These are phyloP conservation scores for Fragilaria radians DNA, from an alignment of 108 stramenopile species.

Conservation along the genomic window DNA sequence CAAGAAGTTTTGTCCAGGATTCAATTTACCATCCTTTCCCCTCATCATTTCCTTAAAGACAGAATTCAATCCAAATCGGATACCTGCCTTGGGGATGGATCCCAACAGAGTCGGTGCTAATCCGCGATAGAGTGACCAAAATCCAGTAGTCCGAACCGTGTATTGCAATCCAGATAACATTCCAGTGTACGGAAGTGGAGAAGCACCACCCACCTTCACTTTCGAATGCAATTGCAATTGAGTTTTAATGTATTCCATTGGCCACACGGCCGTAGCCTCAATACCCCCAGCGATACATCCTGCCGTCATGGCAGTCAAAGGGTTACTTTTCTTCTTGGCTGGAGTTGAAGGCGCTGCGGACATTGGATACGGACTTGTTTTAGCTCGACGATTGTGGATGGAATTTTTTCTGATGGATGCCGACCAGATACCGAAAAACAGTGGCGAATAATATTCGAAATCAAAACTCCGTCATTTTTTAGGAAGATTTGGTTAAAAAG, in stretches of 20 bases:
- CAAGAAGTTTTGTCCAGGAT: conserved; percentile 81
- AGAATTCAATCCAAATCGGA: conserved; percentile 94
- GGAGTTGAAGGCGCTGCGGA: too few relatives aligned
- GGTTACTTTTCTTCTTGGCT: conserved; percentile 72
- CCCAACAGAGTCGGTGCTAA: conserved; percentile 89
- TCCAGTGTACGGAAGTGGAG: conserved; percentile 78
- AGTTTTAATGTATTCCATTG: conserved; percentile 95
- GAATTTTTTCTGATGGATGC: not conserved
- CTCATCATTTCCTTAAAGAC: conserved; percentile 74
- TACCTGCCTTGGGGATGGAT: conserved; percentile 92
- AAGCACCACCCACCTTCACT: conserved; percentile 42
- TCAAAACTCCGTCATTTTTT: not conserved
- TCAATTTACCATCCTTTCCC: conserved; percentile 83
- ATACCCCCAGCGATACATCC: conserved; percentile 75
- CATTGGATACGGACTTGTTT: too few relatives aligned
- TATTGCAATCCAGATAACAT: conserved; percentile 83
- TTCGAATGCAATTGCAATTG: conserved; percentile 73
- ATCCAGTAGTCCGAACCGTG: conserved; percentile 82
- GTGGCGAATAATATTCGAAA: not conserved
- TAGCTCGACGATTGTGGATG: not conserved
- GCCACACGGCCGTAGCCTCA: conserved; percentile 88
- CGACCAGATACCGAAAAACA: not conserved
- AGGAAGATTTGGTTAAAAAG: too few relatives aligned
- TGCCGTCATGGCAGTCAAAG: conserved; percentile 70
- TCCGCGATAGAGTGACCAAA: conserved; percentile 84